Conservation (phyloP, 345 rosid genomes). For the Lepidium didymum region DNA sequence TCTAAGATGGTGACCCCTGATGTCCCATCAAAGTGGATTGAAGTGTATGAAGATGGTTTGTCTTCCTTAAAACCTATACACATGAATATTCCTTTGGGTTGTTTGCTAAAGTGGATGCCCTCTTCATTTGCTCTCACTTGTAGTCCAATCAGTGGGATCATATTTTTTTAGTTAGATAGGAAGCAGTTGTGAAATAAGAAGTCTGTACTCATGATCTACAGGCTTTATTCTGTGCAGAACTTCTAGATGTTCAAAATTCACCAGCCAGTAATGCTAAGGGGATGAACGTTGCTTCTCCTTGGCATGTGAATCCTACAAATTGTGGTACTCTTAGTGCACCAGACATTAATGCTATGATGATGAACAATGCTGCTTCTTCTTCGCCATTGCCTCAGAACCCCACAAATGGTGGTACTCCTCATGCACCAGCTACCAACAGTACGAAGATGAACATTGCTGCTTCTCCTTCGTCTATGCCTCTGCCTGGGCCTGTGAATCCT, state of each 20-base stretch:
- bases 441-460: not conserved
- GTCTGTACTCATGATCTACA: not conserved
- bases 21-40: slow-evolving; percentile 13
- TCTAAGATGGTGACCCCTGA: slow-evolving; percentile 21
- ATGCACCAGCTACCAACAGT: not conserved
- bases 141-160: not conserved
- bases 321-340: not conserved
- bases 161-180: not conserved
- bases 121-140: not conserved
- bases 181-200: not conserved
- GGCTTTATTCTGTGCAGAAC: slow-evolving; percentile 9
- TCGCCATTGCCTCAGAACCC: slow-evolving; percentile 2
- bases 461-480: not conserved
- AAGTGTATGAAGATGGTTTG: slow-evolving; percentile 22
- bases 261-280: not conserved
- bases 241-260: not conserved
- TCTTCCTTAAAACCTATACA: not conserved
- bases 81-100: not conserved
- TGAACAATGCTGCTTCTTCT: not conserved
- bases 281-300: not conserved
- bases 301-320: not conserved
- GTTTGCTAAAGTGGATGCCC: not conserved
- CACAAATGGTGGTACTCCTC: not conserved
- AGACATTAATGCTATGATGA: not conserved
- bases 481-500: not conserved